phyloP scores from a whole-genome alignment of 208 protist species.

The Naegleria fowleri region DNA sequence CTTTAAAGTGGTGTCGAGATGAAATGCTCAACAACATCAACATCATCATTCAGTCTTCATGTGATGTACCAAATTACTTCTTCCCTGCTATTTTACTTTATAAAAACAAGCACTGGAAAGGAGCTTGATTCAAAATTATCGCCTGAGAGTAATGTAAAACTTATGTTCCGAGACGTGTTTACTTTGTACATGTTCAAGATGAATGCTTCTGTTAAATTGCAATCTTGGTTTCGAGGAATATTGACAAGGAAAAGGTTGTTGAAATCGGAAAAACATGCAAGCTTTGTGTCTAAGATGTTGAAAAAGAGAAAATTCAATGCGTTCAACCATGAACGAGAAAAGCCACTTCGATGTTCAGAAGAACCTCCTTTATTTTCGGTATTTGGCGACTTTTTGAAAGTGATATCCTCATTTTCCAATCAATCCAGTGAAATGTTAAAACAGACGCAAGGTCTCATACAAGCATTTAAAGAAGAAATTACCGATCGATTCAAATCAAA shows the following conservation, averaged over 20 bases:
- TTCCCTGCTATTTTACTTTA: neutral
- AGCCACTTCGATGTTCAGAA: neutral
- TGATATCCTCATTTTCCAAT: neutral
- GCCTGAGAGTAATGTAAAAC: neutral
- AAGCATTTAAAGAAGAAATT: neutral
- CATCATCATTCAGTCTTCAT: too few relatives aligned
- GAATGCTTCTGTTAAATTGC: neutral
- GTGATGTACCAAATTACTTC: neutral
- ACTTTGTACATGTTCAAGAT: neutral
- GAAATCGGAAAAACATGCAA: neutral
- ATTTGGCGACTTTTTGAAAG: neutral
- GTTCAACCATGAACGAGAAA: neutral
- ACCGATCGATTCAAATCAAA: neutral
- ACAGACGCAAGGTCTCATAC: neutral
- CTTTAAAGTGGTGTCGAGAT: too few relatives aligned
- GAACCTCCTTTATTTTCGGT: neutral
- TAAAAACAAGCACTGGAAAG: neutral
- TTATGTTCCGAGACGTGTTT: neutral
- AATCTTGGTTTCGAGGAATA: constrained; percentile 4
- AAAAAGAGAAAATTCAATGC: neutral
- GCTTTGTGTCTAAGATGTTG: neutral
- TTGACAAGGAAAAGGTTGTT: neutral
- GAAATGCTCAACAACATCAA: too few relatives aligned
- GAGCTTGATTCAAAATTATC: neutral
- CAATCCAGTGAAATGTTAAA: neutral